These are phyloP conservation scores for Zelonia costaricensis DNA, from an alignment of 208 protist genomes.

Conservation along the genomic window DNA sequence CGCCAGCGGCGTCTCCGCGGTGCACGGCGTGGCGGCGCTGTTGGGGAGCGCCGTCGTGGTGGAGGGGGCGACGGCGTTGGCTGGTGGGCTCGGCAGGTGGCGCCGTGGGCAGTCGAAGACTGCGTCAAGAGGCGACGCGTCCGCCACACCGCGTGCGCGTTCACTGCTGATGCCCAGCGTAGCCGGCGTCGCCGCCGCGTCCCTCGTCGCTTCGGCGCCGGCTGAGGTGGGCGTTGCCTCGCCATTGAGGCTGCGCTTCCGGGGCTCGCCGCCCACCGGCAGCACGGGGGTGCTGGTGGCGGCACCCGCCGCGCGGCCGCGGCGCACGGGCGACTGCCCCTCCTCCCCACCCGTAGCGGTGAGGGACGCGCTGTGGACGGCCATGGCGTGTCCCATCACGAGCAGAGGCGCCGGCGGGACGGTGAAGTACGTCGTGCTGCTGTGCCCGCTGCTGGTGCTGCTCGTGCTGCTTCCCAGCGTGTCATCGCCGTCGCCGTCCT, in stretches of 20 bases:
- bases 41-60: neutral
- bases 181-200: neutral
- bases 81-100: neutral
- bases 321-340: too few species aligned
- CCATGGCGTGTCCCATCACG: too few species aligned
- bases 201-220: too few species aligned
- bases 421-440: neutral
- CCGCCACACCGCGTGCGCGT: too few species aligned
- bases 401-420: neutral
- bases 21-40: neutral
- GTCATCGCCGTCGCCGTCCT: too few species aligned
- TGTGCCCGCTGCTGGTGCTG: neutral
- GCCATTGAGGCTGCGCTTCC: neutral
- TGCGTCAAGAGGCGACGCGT: too few species aligned
- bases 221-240: too few species aligned
- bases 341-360: too few species aligned
- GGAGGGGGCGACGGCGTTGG: neutral
- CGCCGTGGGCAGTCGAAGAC: neutral
- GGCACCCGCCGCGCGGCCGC: too few species aligned
- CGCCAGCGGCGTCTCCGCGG: neutral
- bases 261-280: neutral
- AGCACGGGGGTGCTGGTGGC: neutral
- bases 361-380: too few species aligned
- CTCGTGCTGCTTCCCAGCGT: neutral
- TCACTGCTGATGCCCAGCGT: too few species aligned